Percentiles rank a stretch among this genome's conserved stretches.
Evolutionary conservation across 2,329 filamentous ascomycete genomes (phyloP).

Genomic region (Fusarium goolgardi): DNA sequence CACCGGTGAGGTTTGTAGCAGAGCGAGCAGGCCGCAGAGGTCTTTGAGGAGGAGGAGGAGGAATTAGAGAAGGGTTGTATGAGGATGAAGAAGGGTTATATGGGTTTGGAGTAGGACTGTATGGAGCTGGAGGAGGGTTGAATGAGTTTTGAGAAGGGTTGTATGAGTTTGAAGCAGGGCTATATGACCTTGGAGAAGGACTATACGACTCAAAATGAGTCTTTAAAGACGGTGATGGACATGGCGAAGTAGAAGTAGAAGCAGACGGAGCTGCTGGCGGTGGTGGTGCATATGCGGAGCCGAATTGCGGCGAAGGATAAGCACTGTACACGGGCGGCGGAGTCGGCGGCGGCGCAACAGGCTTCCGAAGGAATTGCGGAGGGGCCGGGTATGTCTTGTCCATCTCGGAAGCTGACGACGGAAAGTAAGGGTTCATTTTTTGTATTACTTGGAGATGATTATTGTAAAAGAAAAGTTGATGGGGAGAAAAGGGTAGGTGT

Average conservation of each 20-base stretch:
- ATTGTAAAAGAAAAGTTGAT: neutral
- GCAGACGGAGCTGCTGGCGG: neutral
- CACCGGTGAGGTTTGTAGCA: conserved; percentile 43
- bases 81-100: neutral
- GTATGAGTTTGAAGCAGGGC: neutral
- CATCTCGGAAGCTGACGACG: conserved; percentile 1
- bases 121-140: neutral
- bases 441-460: neutral
- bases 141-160: neutral
- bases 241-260: neutral
- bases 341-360: conserved; percentile 25
- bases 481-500: neutral
- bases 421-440: conserved; percentile 20
- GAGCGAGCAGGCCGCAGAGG: conserved; percentile 45
- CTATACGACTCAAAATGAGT: neutral
- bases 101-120: neutral
- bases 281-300: conserved; percentile 7
- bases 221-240: conserved; percentile 14
- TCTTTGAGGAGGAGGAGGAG: conserved; percentile 33
- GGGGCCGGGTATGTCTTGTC: conserved; percentile 29
- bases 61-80: conserved; percentile 29
- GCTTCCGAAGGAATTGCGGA: conserved; percentile 26
- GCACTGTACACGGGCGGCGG: conserved; percentile 33
- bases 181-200: neutral
- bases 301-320: conserved; percentile 11